Evolutionary conservation across 768 basidiomycete genomes (phyloP).

Genomic region (Cytidiella melzeri): DNA sequence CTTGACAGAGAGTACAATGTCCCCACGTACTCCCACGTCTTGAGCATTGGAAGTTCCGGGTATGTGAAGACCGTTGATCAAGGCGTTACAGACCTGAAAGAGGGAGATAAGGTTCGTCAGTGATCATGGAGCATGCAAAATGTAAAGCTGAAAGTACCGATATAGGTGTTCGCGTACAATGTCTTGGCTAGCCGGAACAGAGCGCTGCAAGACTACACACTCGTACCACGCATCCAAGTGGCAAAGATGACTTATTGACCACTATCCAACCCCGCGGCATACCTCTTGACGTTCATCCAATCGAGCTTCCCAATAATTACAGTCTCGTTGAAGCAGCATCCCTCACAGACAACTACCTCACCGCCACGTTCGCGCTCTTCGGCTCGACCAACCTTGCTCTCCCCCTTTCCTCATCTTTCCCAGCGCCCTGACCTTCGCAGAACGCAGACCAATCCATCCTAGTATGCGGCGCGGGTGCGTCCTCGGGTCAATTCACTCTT

Average conservation of each 20-base stretch:
- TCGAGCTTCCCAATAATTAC: slow-evolving; percentile 3
- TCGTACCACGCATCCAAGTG: not conserved
- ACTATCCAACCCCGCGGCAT: too few relatives aligned
- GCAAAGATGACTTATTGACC: not conserved
- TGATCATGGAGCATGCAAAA: not conserved
- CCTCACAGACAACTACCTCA: slow-evolving; percentile 7
- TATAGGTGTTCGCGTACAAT: slow-evolving; percentile 1
- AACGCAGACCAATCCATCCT: not conserved
- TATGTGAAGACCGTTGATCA: slow-evolving; percentile 1
- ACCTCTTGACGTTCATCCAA: too few relatives aligned
- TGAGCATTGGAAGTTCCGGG: not conserved
- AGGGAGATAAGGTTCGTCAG: slow-evolving; percentile 1
- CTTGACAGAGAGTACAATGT: not conserved
- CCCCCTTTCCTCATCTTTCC: slow-evolving; percentile 1
- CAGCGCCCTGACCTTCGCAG: not conserved
- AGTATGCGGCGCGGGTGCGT: slow-evolving; percentile 6
- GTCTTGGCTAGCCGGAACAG: not conserved
- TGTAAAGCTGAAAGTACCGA: not conserved
- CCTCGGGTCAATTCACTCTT: slow-evolving; percentile 5
- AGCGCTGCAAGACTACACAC: slow-evolving; percentile 4
- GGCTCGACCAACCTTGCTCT: slow-evolving; percentile 2
- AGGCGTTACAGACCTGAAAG: slow-evolving; percentile 4
- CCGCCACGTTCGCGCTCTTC: slow-evolving; percentile 7
- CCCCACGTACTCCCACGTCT: not conserved
- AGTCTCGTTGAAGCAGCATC: slow-evolving; percentile 3